Evolutionary conservation across 768 basidiomycete genomes (phyloP), one percentile per base, ranked within the genome.

Genomic region (Russula ochroleuca): DNA sequence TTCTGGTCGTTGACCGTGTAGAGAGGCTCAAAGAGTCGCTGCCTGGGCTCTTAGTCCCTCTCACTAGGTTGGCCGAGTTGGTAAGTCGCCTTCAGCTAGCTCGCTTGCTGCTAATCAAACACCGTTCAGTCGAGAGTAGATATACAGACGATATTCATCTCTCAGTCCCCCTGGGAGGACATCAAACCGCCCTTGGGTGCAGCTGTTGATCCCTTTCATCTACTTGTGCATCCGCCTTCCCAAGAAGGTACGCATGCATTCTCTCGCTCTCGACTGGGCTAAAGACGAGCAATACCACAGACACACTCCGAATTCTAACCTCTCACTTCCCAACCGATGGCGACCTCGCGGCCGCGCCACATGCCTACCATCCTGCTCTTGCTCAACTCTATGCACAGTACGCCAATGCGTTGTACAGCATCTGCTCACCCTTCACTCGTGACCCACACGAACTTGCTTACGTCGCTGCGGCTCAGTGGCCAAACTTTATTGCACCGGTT

Each of bases 391-490:
- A 88, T 66, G 70, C 77, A n/a, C 84, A 87, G 61, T 93, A 87
- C 65, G 71, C 79, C 21, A 76, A 80, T 8, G 76, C 82, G 11
- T 72, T 93, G 2, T 83, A 83, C 70, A 80, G 83, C 52, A 77
- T 82, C 35, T 85, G 90, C 70, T 80, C 80, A 23, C 78, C 83
- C 7, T 91, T 85, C 72, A 85, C 83, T 3, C 80, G 79, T 45
- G 85, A 92, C 69, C 82, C 84, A 0, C 72, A 83, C 54, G 91
- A 93, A 70, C 77, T 93, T 1, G 80, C 81, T 48, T 93, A 92
- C 69, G 81, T 93, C 33, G 83, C 87, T 2, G 85, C 87, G 0
- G 87, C 91, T 7, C 80, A 85, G 23, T 93, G 92, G 90, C 88
- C 90, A 0, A 87, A 85, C 2, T 92, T 91, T 68, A 80, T 87